These are phyloP conservation scores for Colletotrichum costaricense DNA, from an alignment of 2,329 filamentous ascomycete species.

Conservation along the genomic window DNA sequence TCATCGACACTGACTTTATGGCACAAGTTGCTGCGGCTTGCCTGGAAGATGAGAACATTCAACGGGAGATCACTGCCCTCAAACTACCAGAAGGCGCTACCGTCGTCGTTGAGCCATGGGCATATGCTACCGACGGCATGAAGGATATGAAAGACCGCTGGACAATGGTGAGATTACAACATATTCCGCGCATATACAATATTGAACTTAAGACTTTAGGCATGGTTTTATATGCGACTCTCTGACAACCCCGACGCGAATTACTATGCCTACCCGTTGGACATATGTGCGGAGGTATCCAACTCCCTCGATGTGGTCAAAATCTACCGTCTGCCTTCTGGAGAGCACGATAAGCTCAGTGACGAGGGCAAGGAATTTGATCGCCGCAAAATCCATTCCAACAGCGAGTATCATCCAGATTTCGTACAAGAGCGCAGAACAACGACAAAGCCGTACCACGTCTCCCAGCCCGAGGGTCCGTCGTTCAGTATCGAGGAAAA, in stretches of 20 bases:
- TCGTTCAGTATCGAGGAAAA: conserved; percentile 57
- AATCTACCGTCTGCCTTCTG: conserved; percentile 59
- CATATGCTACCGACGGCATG: conserved; percentile 65
- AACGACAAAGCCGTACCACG: conserved; percentile 51
- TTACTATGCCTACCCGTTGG: conserved; percentile 68
- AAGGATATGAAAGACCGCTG: conserved; percentile 59
- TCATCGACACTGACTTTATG: conserved; percentile 61
- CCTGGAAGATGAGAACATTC: conserved; percentile 52
- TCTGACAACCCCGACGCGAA: conserved; percentile 59
- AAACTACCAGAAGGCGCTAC: conserved; percentile 55
- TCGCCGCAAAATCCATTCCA: conserved; percentile 51
- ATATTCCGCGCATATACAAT: accelerated
- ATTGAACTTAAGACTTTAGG: neutral
- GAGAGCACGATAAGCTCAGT: conserved; percentile 48
- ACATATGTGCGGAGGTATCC: conserved; percentile 63
- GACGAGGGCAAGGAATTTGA: conserved; percentile 52
- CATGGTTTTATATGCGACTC: conserved; percentile 42
- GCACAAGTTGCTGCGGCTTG: conserved; percentile 59
- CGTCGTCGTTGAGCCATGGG: conserved; percentile 65
- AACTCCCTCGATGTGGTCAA: conserved; percentile 60
- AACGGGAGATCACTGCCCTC: conserved; percentile 54
- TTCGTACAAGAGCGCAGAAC: conserved; percentile 39
- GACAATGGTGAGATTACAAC: conserved; percentile 55
- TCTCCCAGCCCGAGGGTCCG: conserved; percentile 50
- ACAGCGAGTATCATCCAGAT: conserved; percentile 46